Evolutionary conservation across 2,329 filamentous ascomycete genomes (phyloP), one percentile per base, ranked within the genome.

Genomic region (Metarhizium anisopliae): DNA sequence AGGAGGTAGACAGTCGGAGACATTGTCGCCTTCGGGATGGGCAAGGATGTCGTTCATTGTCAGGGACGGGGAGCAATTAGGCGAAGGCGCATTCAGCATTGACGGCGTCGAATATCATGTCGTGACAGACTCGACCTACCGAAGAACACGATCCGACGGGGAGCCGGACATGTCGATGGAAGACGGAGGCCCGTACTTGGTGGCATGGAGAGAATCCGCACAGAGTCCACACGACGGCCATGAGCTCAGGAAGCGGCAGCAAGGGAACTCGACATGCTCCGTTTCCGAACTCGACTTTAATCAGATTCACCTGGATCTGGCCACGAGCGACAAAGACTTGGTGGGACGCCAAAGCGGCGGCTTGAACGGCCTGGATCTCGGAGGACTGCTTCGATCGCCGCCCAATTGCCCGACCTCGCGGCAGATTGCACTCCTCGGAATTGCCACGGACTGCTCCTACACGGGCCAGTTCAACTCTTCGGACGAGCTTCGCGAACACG

Each of bases 391-490:
- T 64, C 91, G 91, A 40, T 84, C 80, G 55, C 89, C 86, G 0
- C 66, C 72, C 5, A 92, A 92, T 51, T 96, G 91, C 66, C 90
- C 90, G 6, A 83, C 78, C 1, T 88, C 88, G 4, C 82, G 89
- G 59, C 89, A 86, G 67, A 89, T 96, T 35, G 91, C 92, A 1
- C 77, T 95, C 47, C 81, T 96, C n/a, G 92, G 92, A n/a, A 81
- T 96, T 25, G 90, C 90, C 4, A 90, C 89, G 0, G 91, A 96
- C 68, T 96, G 91, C 73, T 86, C 83, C 6, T 96, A 95, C 65
- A 89, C 86, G 5, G 76, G 74, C 1, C 76, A 78, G 6, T 93
- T 95, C 69, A 78, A 80, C 53, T 79, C 77, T 11, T 79, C 81
- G 47, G 75, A 82, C 49, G 75, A 81, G 16, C 81, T 84, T 4